Evolutionary conservation across 176 grass and related monocot species (phyloP), one percentile per base, ranked within the genome.

Genomic region (Eremochloa ophiuroides): DNA sequence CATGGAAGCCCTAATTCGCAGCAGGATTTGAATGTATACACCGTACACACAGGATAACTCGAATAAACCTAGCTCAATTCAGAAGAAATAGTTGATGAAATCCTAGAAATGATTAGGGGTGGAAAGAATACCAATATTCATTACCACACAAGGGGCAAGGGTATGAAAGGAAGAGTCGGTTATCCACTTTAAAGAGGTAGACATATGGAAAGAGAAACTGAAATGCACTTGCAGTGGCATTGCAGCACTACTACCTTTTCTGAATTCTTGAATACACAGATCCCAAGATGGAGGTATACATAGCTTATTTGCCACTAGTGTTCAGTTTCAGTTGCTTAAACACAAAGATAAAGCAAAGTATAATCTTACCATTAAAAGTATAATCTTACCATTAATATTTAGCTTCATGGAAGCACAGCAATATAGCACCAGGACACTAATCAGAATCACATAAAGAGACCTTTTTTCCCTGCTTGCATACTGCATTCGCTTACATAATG

Each of bases 181-280:
- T 59, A 68, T 34, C 43, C 28, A 31, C 13, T 66, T 14, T 66
- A 33, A 10, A 78, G 11, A 31, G 20, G 8, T 46, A n/a, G 8
- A 38, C 16, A 78, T 39, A 66, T 29, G 23, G 50, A 47, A 69
- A 6, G 25, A 41, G 35, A 35, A n/a, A n/a, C 42, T 42, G 25
- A 30, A 84, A 62, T 68, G 16, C 31, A 69, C 18, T 31, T 84
- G 75, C 51, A 33, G 67, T 63, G n/a, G 10, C 37, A 61, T 68
- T 31, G 42, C 30, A 48, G 29, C 29, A 80, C 34, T 79, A 31
- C 44, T 72, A 69, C 33, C 25, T 46, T 80, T 58, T 39, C 23
- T 56, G 48, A 76, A 75, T 20, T 80, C 71, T 75, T 30, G 29
- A 71, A 76, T 70, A 43, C 26, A 67, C 12, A 40, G 20, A 76